A percentile compares a stretch with the other conserved stretches of the same genome.
These are phyloP conservation scores for Entonaema liquescens DNA, from an alignment of 495 filamentous ascomycete species.

Conservation along the genomic window DNA sequence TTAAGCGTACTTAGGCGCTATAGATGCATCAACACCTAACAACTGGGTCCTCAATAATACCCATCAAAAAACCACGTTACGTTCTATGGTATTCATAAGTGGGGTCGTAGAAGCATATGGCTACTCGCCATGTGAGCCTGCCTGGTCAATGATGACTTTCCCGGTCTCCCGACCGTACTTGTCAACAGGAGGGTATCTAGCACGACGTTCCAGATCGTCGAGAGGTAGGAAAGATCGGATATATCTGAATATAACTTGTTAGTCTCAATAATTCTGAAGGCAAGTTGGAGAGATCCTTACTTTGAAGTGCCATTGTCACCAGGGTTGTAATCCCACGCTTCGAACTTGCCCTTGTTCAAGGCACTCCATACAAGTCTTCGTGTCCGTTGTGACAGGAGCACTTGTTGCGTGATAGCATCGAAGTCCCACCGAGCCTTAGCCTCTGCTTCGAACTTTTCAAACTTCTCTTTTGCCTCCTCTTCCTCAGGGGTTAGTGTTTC, in stretches of 20 bases:
- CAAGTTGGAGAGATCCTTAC: slow-evolving; percentile 48
- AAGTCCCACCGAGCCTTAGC: slow-evolving; percentile 77
- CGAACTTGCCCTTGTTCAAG: slow-evolving; percentile 72
- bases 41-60: not conserved
- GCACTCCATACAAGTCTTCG: slow-evolving; percentile 78
- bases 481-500: slow-evolving; percentile 47
- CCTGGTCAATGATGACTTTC: slow-evolving; percentile 52
- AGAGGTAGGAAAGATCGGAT: slow-evolving; percentile 74
- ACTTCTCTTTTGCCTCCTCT: slow-evolving; percentile 55
- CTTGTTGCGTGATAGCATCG: slow-evolving; percentile 70
- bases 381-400: slow-evolving; percentile 74
- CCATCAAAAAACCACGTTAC: not conserved
- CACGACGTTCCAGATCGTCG: slow-evolving; percentile 72
- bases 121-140: slow-evolving; percentile 58
- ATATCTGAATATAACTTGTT: slow-evolving; percentile 54
- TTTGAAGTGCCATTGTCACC: slow-evolving; percentile 74
- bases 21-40: slow-evolving; percentile 22
- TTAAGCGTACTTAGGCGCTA: slow-evolving; percentile 9
- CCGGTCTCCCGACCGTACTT: slow-evolving; percentile 59
- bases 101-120: not conserved
- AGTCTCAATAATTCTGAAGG: not conserved
- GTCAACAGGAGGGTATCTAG: slow-evolving; percentile 72
- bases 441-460: slow-evolving; percentile 71
- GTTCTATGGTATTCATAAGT: not conserved
- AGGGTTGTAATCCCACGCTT: slow-evolving; percentile 82